Base-by-base conservation (phyloP, 2,329 filamentous ascomycete species). In the Didymella sp. region DNA sequence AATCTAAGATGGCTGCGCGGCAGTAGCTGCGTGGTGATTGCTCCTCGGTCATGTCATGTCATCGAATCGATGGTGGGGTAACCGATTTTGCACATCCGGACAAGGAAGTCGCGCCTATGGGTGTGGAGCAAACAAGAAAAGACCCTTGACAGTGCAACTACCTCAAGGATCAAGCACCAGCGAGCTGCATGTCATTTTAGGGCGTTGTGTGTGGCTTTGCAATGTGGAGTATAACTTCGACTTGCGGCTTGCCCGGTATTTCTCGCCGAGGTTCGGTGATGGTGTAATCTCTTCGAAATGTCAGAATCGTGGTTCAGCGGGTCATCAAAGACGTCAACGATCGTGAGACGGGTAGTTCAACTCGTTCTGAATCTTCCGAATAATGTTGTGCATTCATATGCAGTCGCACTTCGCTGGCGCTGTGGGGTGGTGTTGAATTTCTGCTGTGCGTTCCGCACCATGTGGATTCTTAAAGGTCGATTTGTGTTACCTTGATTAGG, bases 121-220 rank as follows among this genome's bases (percentile, higher is more conserved):
- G 51, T 59, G 49, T 58, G 58, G 62, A 63, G 60, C 55, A 63
- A 59, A 58, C 59, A 67, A 41, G 60, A 52, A 56, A 58, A 25
- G 51, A 62, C 59, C 60, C 62, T 61, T 58, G 60, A 49, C 52
- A 43, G 24, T 28, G 30, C 57, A 58, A 49, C 49, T 38, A 48
- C 37, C 44, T 31, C 27, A 30, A 46, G 42, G 49, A 28, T 58
- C 52, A 46, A 62, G 60, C 60, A 60, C 48, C 58, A 60, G 45
- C 60, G 57, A 58, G 47, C 59, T 67, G 64, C 62, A 67, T 62
- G 60, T 63, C 64, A 67, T 67, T 61, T 67, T 67, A 67, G 64
- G 44, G 57, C 38, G 25, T 44, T 28, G 22, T 55, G 21, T 56
- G 45, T 49, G 48, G 48, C 46, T 60, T 60, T 61, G 40, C 41